Evolutionary conservation across 495 filamentous ascomycete genomes (phyloP), one percentile per base, ranked within the genome.

Genomic region (Schizothecium vesticola): DNA sequence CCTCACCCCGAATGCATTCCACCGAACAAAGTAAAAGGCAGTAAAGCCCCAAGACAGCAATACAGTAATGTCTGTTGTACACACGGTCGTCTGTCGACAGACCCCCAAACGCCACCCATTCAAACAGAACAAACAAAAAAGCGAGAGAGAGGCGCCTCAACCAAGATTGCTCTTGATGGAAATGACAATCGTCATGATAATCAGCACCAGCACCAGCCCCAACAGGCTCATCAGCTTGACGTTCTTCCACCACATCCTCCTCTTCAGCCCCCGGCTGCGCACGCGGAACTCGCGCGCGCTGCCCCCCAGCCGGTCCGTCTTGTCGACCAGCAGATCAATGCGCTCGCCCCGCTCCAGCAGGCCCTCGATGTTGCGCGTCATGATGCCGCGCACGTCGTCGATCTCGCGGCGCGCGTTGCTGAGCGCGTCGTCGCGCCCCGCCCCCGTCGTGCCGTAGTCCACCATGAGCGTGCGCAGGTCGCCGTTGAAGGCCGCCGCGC

Each of bases 241-340:
- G 81, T 99, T 99, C 89, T 99, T 99, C 94, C 94, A 99, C 95
- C 95, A 99, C 96, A 98, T 98, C 74, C 87, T 83, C 78, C 95
- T 84, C 82, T 94, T 91, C 77, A 99, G 76, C 0, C 92, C 92
- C 26, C 91, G 83, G 74, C 90, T 93, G 69, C 93, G 81, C n/a
- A 97, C 86, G 63, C 93, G 79, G 76, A 97, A 97, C 80, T 97
- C 94, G 75, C 90, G 85, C 67, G 94, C 92, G 76, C 86, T 92
- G 8, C 90, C 91, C 11, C 93, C 93, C 61, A 97, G 76, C 68
- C 93, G 83, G 75, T 97, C 94, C 68, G 96, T 99, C 88, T 98
- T 99, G 76, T 98, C 94, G 31, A 99, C 94, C 65, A 99, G 82
- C 75, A 97, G 75, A 83, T 97, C 93, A 72, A 99, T 97, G 71